Evolutionary conservation across 176 grass and related monocot species (phyloP).

Genomic region (Rhynchospora breviuscula): DNA sequence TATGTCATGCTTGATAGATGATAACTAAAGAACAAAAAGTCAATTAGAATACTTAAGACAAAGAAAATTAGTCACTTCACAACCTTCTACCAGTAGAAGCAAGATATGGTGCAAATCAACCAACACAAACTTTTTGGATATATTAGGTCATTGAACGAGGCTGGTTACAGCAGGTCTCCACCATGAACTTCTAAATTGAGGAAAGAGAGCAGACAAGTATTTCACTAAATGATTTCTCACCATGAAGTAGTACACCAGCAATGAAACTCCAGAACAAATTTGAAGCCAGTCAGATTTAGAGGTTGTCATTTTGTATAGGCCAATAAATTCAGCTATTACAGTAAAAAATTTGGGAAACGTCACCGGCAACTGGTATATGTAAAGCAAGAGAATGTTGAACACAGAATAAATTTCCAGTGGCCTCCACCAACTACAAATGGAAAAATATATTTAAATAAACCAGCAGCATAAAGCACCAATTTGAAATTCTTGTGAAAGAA

Average conservation of each 20-base stretch:
- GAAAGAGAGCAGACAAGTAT: background rate
- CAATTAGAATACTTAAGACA: background rate
- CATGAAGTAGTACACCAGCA: constrained; percentile 83
- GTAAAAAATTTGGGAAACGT: constrained; percentile 54
- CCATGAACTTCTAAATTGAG: background rate
- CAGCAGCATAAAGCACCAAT: constrained; percentile 16
- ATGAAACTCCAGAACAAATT: constrained; percentile 73
- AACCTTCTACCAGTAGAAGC: background rate
- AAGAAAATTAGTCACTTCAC: background rate
- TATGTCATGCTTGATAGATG: constrained; percentile 79
- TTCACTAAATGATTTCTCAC: constrained; percentile 46
- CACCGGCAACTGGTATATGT: constrained; percentile 77
- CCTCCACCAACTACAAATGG: constrained; percentile 73
- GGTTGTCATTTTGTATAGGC: constrained; percentile 74
- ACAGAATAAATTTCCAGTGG: constrained; percentile 79
- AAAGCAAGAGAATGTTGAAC: constrained; percentile 88
- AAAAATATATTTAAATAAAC: constrained; percentile 16
- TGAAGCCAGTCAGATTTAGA: constrained; percentile 74
- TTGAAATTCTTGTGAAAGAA: background rate
- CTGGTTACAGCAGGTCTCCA: background rate
- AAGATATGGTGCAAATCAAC: background rate
- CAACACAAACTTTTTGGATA: background rate
- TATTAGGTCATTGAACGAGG: background rate
- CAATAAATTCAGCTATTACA: constrained; percentile 79
- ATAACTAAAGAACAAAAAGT: constrained; percentile 52